These are phyloP conservation scores for Cyberlindnera amylophila DNA, from an alignment of 805 yeast species.

Conservation along the genomic window DNA sequence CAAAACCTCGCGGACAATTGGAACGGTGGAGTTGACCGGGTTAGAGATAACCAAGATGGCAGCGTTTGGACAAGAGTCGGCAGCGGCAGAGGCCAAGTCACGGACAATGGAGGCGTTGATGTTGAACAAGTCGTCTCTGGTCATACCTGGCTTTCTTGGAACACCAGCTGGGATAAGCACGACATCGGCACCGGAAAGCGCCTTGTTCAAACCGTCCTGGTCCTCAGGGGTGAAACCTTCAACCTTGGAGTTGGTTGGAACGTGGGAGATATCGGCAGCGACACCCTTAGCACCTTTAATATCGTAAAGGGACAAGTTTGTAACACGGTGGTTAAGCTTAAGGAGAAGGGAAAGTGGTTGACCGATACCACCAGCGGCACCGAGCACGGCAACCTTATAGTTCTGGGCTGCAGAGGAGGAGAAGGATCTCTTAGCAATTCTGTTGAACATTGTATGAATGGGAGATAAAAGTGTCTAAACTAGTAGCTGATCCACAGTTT, in stretches of 20 bases:
- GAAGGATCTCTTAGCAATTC: constrained; percentile 58
- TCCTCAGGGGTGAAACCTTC: constrained; percentile 84
- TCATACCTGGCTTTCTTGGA: constrained; percentile 98
- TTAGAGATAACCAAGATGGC: constrained; percentile 79
- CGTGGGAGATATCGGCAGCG: constrained; percentile 92
- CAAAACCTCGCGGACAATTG: constrained; percentile 90
- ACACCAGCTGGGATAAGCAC: constrained; percentile 96
- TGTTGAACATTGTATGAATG: constrained; percentile 48
- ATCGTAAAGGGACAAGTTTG: constrained; percentile 83
- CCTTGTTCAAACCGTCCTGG: constrained; percentile 64
- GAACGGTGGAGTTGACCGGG: constrained; percentile 97
- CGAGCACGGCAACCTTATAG: constrained; percentile 76
- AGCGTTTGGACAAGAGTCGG: constrained; percentile 81
- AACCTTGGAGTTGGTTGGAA: constrained; percentile 88
- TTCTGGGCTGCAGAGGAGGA: constrained; percentile 63
- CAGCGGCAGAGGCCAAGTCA: constrained; percentile 83
- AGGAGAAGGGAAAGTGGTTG: constrained; percentile 79
- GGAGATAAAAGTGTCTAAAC: too few relatives aligned
- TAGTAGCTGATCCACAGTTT: too few relatives aligned
- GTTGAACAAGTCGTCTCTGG: constrained; percentile 94
- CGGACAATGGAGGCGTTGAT: constrained; percentile 95
- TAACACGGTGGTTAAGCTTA: constrained; percentile 85
- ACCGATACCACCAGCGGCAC: constrained; percentile 95
- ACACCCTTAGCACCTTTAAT: constrained; percentile 93
- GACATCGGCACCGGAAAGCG: constrained; percentile 69